Conservation (phyloP, 163 green algal genomes). For the Prototheca stagnorum region DNA sequence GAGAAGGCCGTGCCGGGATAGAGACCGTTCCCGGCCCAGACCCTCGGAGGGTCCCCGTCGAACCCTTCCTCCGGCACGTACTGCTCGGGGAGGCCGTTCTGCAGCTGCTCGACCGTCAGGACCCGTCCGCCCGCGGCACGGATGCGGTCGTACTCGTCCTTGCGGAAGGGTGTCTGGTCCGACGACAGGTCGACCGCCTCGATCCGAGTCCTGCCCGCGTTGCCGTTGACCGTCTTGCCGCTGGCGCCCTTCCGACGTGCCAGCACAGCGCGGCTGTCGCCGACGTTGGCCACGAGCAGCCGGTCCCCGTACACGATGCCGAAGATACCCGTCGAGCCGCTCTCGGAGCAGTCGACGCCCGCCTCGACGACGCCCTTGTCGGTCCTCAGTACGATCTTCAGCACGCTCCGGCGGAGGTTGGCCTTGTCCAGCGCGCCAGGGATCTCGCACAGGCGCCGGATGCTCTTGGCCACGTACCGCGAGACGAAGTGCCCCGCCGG, state of each 20-base stretch:
- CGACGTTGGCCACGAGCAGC: conserved; percentile 65
- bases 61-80: conserved; percentile 63
- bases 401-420: background rate
- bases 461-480: too few relatives aligned
- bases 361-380: background rate
- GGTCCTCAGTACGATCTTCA: background rate
- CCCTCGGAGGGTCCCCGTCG: conserved; percentile 70
- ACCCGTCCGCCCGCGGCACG: conserved; percentile 56
- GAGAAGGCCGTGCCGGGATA: conserved; percentile 92
- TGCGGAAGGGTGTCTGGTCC: conserved; percentile 86
- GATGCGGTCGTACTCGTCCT: conserved; percentile 76
- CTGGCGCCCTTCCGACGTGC: conserved; percentile 20
- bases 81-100: conserved; percentile 57
- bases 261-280: conserved; percentile 72
- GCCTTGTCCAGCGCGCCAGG: conserved; percentile 60
- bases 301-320: conserved; percentile 28
- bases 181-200: conserved; percentile 48
- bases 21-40: conserved; percentile 55
- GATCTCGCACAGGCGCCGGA: too few relatives aligned
- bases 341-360: conserved; percentile 49
- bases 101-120: conserved; percentile 83
- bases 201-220: too few relatives aligned
- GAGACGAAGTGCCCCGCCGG: too few relatives aligned
- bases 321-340: conserved; percentile 58
- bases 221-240: too few relatives aligned